Conservation (phyloP, 805 yeast species). For the Wickerhamomyces chaumierensis region DNA sequence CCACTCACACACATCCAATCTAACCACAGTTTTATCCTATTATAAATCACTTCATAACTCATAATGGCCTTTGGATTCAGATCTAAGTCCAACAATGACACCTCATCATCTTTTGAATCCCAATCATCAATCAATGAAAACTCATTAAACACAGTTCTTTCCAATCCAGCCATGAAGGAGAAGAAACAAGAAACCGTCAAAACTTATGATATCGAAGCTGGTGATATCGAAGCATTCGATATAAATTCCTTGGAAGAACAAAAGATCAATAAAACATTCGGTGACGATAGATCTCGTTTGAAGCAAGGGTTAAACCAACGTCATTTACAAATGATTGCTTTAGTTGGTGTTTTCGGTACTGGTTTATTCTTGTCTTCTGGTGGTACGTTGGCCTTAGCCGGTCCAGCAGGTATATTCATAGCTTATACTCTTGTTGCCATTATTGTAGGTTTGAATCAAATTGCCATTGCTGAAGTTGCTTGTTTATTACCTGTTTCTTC, state of each 20-base stretch:
- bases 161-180: background rate
- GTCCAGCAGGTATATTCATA: constrained; percentile 24
- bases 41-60: no score
- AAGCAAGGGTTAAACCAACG: constrained; percentile 13
- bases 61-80: background rate
- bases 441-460: constrained; percentile 27
- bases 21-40: no score
- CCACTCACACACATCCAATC: no score
- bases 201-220: background rate
- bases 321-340: constrained; percentile 36
- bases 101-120: no score
- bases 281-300: constrained; percentile 6
- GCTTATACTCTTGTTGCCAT: constrained; percentile 23
- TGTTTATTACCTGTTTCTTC: constrained; percentile 27
- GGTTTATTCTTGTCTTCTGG: constrained; percentile 30
- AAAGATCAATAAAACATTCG: constrained; percentile 1
- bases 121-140: background rate
- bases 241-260: background rate
- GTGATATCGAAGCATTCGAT: background rate
- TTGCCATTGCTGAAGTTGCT: constrained; percentile 28
- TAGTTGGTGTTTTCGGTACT: constrained; percentile 34
- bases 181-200: background rate
- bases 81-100: no score
- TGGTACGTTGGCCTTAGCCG: constrained; percentile 23
- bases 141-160: background rate